Evolutionary conservation across 352 stramenopile species (phyloP), one percentile per base, ranked within the genome.

Genomic region (Pythium biforme): DNA sequence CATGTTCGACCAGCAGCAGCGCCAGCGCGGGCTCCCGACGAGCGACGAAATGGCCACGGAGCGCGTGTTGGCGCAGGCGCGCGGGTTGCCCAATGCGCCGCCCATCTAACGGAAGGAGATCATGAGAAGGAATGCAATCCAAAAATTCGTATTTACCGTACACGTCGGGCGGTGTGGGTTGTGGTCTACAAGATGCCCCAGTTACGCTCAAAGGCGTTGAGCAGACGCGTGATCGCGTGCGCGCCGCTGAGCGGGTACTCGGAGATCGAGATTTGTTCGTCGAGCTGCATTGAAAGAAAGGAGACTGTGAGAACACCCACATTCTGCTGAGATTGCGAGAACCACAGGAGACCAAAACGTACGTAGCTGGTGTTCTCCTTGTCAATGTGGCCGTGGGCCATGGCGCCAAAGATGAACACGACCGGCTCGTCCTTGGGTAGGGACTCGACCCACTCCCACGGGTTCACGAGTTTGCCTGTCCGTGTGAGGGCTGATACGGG

Each of bases 161-260:
- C 26, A 23, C 19, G 5, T 12, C 1, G 15, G 11, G 37, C 5
- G 37, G 17, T 4, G 29, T 33, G 4, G 29, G 29, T 40, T 3
- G 34, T n/a, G 3, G 20, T 79, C 84, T 95, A 99, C 76, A 99
- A 81, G 75, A 99, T 99, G 47, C 96, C 96, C 97, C 97, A 99
- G 70, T 99, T 90, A 74, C 97, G 83, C 74, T 99, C 98, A 68
- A 99, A 98, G 27, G 90, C 94, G 70, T 97, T 97, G 49, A 99
- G 78, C 47, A 99, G 81, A 64, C 97, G 88, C 64, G 90, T 97
- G 56, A 99, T 97, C 25, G 97, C 97, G 52, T 98, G 88, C 3
- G 97, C 95, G 43, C 97, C 97, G 76, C 94, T 98, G 66, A 99
- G 76, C 52, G 97, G 96, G 89, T 99, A 99, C 74, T 99, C 95